Percentiles rank a stretch among this genome's conserved stretches.
Conservation (phyloP, 169 alveolate genomes). For the Theileria equi region DNA sequence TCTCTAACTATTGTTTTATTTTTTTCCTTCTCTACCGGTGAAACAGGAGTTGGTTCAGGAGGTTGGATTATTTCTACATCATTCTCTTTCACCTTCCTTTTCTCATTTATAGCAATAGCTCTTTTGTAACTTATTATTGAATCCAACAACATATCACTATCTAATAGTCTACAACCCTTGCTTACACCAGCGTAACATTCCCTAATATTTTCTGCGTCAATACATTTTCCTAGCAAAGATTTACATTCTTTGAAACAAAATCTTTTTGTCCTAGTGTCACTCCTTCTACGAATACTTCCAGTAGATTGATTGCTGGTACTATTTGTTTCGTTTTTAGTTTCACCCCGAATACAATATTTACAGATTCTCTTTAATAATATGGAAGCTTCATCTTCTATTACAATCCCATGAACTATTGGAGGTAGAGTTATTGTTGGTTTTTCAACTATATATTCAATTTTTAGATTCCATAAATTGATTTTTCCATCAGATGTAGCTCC, state of each 20-base stretch:
- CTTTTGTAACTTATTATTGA: too few species aligned
- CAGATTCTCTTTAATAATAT: slow-evolving; percentile 7
- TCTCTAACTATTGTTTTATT: too few species aligned
- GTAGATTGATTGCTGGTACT: too few species aligned
- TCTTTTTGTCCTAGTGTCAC: neutral
- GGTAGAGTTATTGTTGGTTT: neutral
- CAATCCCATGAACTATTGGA: slow-evolving; percentile 13
- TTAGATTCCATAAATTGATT: neutral
- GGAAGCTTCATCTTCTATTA: slow-evolving; percentile 1
- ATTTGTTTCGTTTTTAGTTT: too few species aligned
- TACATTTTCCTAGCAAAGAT: slow-evolving; percentile 10
- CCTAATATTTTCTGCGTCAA: neutral
- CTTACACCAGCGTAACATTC: neutral
- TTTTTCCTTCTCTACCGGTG: too few species aligned
- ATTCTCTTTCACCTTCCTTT: neutral
- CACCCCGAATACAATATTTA: too few species aligned
- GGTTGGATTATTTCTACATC: too few species aligned
- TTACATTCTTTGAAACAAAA: slow-evolving; percentile 15
- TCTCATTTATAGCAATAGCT: neutral
- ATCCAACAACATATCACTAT: neutral
- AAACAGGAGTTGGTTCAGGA: too few species aligned
- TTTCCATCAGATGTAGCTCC: neutral
- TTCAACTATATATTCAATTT: neutral
- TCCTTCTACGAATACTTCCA: slow-evolving; percentile 12
- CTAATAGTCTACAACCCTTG: neutral